phyloP scores from a whole-genome alignment of 2,329 filamentous ascomycete genomes.

The Pezicula radicicola region DNA sequence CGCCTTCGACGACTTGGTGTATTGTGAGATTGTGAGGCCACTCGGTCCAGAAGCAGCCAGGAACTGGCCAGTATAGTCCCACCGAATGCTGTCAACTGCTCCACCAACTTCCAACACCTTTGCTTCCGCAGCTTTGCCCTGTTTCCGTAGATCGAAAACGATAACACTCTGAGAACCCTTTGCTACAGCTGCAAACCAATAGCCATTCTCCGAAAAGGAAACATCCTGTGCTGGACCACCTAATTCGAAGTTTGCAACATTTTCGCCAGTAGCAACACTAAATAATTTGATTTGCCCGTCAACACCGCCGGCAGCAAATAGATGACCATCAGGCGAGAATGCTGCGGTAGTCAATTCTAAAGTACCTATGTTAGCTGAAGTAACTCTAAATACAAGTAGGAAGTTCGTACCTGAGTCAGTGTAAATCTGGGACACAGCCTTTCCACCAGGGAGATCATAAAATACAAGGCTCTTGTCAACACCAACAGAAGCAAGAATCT shows the following conservation, averaged over 20 bases:
- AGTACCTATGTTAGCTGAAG: slow-evolving; percentile 6
- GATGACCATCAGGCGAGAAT: slow-evolving; percentile 96
- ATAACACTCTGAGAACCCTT: slow-evolving; percentile 76
- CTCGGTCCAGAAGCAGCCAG: slow-evolving; percentile 77
- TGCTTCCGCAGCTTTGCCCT: slow-evolving; percentile 74
- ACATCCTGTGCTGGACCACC: slow-evolving; percentile 71
- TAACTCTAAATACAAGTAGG: neutral
- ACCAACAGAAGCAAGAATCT: slow-evolving; percentile 82
- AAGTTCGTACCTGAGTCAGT: slow-evolving; percentile 69
- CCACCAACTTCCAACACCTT: slow-evolving; percentile 86
- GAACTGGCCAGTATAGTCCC: slow-evolving; percentile 96
- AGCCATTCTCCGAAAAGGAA: slow-evolving; percentile 93
- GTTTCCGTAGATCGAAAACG: slow-evolving; percentile 90
- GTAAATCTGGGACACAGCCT: slow-evolving; percentile 74
- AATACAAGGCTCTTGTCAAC: slow-evolving; percentile 90
- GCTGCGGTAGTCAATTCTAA: slow-evolving; percentile 58
- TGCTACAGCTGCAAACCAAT: slow-evolving; percentile 84
- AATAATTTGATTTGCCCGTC: slow-evolving; percentile 84
- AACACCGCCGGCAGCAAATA: slow-evolving; percentile 80
- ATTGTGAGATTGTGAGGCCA: slow-evolving; percentile 85
- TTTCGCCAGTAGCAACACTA: slow-evolving; percentile 76
- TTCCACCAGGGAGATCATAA: slow-evolving; percentile 71
- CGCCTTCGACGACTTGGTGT: slow-evolving; percentile 78
- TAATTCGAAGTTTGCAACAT: slow-evolving; percentile 70
- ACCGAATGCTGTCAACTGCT: slow-evolving; percentile 71